Base-by-base conservation (phyloP, 441 rosid species). In the Populus hybrid region DNA sequence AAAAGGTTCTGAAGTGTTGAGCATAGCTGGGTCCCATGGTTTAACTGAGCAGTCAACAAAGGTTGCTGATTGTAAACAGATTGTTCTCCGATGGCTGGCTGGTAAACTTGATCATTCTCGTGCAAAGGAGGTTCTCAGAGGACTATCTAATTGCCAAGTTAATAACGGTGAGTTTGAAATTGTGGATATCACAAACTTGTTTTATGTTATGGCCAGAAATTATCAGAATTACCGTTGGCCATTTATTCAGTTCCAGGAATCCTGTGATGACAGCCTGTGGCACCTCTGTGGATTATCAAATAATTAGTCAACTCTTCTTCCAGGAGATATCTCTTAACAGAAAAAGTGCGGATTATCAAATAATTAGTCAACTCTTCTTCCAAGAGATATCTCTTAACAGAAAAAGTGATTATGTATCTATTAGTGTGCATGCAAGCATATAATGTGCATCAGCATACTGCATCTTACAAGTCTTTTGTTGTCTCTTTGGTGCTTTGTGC, bases 81-180 rank as follows among this genome's bases (percentile, higher is more conserved):
- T 95, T 38, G 97, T 90, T 42, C 82, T 87, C 46, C 91, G 97
- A 20, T 95, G 97, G 97, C 84, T 95, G 53, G 90, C 91, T 24
- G 87, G 93, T 82, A 90, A 90, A 80, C 85, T 92, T 26, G 87
- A 77, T 67, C 79, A 86, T 85, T 79, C 84, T 67, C 87, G 57
- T 24, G 94, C 94, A 40, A 93, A 91, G 84, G 88, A 90, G 83
- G 91, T 91, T 77, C 92, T 92, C 32, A 85, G 99, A 87, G 88
- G 89, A 38, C 82, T 95, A 79, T 88, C 98, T 26, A 91, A 90
- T 83, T 95, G 99, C 88, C 87, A 91, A 34, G 88, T 93, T 42
- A 95, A 95, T 70, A 89, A 81, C 84, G 97, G 99, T 95, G 75
- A 84, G 80, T 78, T 82, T 71, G 30, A 72, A 76, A 57, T 42